Conservation (phyloP, 495 filamentous ascomycete genomes). For the Xylaria grammica region DNA sequence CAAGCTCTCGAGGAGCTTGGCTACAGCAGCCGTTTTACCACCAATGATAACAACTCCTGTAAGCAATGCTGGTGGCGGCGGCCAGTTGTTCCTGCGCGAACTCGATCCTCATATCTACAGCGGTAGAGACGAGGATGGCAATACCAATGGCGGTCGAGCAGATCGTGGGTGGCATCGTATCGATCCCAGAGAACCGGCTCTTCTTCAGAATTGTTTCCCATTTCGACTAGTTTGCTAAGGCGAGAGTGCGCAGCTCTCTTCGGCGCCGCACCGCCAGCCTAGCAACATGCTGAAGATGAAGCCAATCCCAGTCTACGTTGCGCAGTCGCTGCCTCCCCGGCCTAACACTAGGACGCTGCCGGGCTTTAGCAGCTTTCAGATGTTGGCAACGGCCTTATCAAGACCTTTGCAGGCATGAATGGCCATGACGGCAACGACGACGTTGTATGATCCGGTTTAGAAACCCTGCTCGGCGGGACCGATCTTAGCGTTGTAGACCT, state of each 20-base stretch:
- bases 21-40: background rate
- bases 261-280: constrained; percentile 54
- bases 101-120: background rate
- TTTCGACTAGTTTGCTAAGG: constrained; percentile 34
- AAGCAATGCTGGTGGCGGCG: background rate
- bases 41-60: background rate
- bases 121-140: background rate
- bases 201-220: constrained; percentile 47
- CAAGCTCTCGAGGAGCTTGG: background rate
- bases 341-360: constrained; percentile 30
- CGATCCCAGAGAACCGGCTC: constrained; percentile 53
- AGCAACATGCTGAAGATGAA: constrained; percentile 44
- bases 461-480: constrained; percentile 50
- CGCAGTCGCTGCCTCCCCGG: constrained; percentile 14
- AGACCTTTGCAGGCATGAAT: constrained; percentile 35
- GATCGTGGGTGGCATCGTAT: constrained; percentile 26
- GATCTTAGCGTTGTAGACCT: constrained; percentile 42
- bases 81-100: background rate
- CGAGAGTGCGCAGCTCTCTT: constrained; percentile 38
- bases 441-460: constrained; percentile 41
- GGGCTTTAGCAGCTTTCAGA: constrained; percentile 31
- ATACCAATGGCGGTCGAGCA: background rate
- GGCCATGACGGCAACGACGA: constrained; percentile 50
- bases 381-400: constrained; percentile 20
- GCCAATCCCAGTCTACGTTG: constrained; percentile 21